These are phyloP conservation scores for Annona cherimola DNA, from an alignment of 164 flowering plant genomes.

Conservation along the genomic window DNA sequence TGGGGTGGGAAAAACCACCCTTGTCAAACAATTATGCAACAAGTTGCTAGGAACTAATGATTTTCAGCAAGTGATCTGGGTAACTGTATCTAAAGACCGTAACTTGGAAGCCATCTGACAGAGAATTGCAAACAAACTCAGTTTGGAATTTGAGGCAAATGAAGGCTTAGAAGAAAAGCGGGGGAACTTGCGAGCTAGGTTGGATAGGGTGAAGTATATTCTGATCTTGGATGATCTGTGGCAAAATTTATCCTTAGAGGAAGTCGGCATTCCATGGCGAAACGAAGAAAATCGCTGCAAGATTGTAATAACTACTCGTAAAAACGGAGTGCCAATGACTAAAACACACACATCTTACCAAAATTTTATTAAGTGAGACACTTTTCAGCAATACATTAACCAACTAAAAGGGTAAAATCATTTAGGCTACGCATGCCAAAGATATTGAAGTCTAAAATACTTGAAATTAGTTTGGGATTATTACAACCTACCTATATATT, in stretches of 20 bases:
- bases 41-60: background rate
- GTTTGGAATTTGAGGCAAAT: background rate
- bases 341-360: no score
- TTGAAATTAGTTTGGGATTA: no score
- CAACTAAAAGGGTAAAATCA: no score
- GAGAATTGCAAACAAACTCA: background rate
- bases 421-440: no score
- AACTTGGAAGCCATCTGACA: background rate
- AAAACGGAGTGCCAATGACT: background rate
- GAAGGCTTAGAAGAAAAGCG: background rate
- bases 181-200: background rate
- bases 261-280: conserved; percentile 7
- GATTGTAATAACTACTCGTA: conserved; percentile 7
- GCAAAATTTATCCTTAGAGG: conserved; percentile 2
- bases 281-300: conserved; percentile 4
- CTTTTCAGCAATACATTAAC: no score
- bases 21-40: conserved; percentile 12
- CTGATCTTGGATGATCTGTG: conserved; percentile 13
- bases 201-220: conserved; percentile 8
- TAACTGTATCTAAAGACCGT: conserved; percentile 9
- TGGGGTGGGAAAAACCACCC: conserved; percentile 19
- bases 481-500: no score
- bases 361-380: no score
- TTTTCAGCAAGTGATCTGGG: conserved; percentile 3
- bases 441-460: no score